Conservation (phyloP, 2,329 filamentous ascomycete species). For the Trichoderma sp. region DNA sequence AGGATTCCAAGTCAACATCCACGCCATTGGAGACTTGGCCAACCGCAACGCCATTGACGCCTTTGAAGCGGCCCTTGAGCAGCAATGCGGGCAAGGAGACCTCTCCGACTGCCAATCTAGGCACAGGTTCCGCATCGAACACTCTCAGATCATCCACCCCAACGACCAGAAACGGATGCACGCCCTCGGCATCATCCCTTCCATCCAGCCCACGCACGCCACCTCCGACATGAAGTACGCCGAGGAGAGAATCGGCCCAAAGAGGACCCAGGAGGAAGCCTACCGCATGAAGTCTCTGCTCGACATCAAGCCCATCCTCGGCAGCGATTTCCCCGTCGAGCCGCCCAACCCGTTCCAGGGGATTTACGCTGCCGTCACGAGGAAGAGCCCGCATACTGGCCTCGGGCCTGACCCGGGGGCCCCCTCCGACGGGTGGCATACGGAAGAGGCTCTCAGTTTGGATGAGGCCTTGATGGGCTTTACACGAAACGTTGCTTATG, state of each 20-base stretch:
- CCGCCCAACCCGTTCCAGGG: slow-evolving; percentile 68
- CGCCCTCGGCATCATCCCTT: slow-evolving; percentile 64
- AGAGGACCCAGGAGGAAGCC: slow-evolving; percentile 58
- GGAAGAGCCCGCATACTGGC: slow-evolving; percentile 61
- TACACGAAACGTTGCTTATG: slow-evolving; percentile 60
- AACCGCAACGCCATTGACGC: slow-evolving; percentile 67
- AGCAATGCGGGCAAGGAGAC: slow-evolving; percentile 50
- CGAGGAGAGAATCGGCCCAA: slow-evolving; percentile 58
- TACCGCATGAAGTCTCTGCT: slow-evolving; percentile 69
- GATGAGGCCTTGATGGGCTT: slow-evolving; percentile 65
- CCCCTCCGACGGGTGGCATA: slow-evolving; percentile 58
- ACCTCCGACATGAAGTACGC: slow-evolving; percentile 73
- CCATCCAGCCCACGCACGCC: slow-evolving; percentile 71
- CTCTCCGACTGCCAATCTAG: slow-evolving; percentile 55
- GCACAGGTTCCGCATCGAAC: slow-evolving; percentile 68
- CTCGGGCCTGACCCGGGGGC: slow-evolving; percentile 52
- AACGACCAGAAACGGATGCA: slow-evolving; percentile 63
- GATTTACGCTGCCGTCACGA: slow-evolving; percentile 67
- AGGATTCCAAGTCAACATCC: slow-evolving; percentile 71
- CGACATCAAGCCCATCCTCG: slow-evolving; percentile 57
- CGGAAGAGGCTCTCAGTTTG: slow-evolving; percentile 59
- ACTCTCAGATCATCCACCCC: slow-evolving; percentile 70
- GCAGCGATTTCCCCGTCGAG: slow-evolving; percentile 73
- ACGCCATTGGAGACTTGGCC: slow-evolving; percentile 71
- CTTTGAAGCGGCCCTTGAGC: slow-evolving; percentile 58